Evolutionary conservation across 306 rosid genomes (phyloP).

Genomic region (Clitoria ternatea): DNA sequence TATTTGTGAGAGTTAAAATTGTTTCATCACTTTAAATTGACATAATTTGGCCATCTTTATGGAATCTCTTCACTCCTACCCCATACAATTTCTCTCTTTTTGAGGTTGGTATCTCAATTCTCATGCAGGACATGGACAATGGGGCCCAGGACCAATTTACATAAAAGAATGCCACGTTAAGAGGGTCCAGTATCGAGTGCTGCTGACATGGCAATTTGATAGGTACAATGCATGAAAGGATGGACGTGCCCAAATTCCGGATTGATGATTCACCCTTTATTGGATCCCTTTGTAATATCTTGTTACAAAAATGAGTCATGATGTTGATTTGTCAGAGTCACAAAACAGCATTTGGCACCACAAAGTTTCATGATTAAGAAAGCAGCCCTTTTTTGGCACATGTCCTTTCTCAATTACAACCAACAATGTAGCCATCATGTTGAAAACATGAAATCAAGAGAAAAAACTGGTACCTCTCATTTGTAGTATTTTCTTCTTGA

Average conservation of each 20-base stretch:
- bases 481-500: constrained; percentile 82
- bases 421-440: constrained; percentile 17
- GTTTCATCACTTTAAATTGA: background rate
- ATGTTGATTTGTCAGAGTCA: constrained; percentile 24
- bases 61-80: background rate
- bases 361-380: constrained; percentile 18
- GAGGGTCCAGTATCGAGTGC: constrained; percentile 24
- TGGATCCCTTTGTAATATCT: background rate
- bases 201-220: constrained; percentile 31
- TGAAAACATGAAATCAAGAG: background rate
- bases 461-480: constrained; percentile 74
- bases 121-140: constrained; percentile 13
- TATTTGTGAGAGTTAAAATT: background rate
- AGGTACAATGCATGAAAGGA: constrained; percentile 11
- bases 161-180: constrained; percentile 20
- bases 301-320: background rate
- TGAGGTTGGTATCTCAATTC: constrained; percentile 21
- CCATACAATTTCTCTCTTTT: background rate
- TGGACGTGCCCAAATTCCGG: constrained; percentile 6
- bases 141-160: constrained; percentile 3
- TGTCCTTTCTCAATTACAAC: background rate
- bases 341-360: constrained; percentile 3
- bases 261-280: constrained; percentile 23
- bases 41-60: constrained; percentile 2
- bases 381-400: constrained; percentile 6